Evolutionary conservation across 2,329 filamentous ascomycete species (phyloP).

Genomic region (Pseudocercospora cruenta): DNA sequence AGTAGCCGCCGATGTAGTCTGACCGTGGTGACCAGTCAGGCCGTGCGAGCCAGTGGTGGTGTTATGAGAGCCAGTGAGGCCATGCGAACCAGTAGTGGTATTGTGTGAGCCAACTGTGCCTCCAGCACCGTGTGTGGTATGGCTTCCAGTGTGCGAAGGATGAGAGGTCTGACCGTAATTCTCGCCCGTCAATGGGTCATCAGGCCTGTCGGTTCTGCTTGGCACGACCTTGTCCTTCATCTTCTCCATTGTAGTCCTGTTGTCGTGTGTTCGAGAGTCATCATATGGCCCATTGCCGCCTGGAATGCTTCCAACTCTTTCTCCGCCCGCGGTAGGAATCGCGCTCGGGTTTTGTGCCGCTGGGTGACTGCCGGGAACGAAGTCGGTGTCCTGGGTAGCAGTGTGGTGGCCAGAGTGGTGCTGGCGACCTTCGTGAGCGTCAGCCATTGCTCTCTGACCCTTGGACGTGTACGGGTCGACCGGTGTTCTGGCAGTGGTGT

Average conservation of each 20-base stretch:
- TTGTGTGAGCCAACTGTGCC: slow-evolving; percentile 1
- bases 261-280: slow-evolving; percentile 10
- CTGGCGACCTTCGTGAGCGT: slow-evolving; percentile 14
- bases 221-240: slow-evolving; percentile 19
- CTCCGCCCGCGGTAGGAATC: slow-evolving; percentile 36
- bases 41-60: neutral
- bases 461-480: slow-evolving; percentile 24
- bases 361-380: slow-evolving; percentile 24
- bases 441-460: slow-evolving; percentile 23
- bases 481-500: slow-evolving; percentile 13
- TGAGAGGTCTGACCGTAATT: slow-evolving; percentile 18
- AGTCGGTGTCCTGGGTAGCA: slow-evolving; percentile 10
- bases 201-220: slow-evolving; percentile 19
- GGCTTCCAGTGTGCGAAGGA: neutral
- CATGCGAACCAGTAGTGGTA: neutral
- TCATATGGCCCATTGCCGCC: slow-evolving; percentile 5
- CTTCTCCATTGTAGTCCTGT: slow-evolving; percentile 22
- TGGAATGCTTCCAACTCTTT: slow-evolving; percentile 24
- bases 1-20: slow-evolving; percentile 4
- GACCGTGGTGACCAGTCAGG: slow-evolving; percentile 3
- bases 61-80: slow-evolving; percentile 2
- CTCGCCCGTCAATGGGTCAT: slow-evolving; percentile 19
- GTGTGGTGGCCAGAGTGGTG: neutral
- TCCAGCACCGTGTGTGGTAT: neutral
- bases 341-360: slow-evolving; percentile 30